A percentile compares a stretch with the other conserved stretches of the same genome.
Conservation (phyloP, 352 stramenopile genomes). For the Pythium aquatile region DNA sequence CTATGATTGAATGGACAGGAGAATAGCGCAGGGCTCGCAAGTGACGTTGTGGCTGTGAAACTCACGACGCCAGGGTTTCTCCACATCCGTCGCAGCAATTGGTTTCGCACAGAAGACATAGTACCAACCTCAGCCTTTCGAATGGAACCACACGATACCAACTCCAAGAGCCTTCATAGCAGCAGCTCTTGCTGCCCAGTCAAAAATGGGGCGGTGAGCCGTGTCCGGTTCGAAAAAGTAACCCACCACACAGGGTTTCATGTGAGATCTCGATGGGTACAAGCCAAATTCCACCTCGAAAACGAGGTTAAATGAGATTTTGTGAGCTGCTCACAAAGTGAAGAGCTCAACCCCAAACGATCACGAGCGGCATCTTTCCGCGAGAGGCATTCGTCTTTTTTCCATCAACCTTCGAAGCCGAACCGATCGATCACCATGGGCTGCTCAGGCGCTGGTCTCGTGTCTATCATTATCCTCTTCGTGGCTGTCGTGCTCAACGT, state of each 20-base stretch:
- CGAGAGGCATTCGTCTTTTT: conserved; percentile 20
- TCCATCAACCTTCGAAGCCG: conserved; percentile 5
- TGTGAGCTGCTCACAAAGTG: neutral
- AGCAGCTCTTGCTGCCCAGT: neutral
- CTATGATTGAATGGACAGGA: no score
- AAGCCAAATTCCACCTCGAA: conserved; percentile 20
- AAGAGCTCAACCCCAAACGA: neutral
- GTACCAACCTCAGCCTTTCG: neutral
- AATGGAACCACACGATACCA: neutral
- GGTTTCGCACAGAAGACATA: neutral
- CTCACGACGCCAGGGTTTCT: neutral
- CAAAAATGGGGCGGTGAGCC: neutral
- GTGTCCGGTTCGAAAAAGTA: neutral
- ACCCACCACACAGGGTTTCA: conserved; percentile 9
- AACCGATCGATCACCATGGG: conserved; percentile 32
- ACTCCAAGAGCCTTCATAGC: no score
- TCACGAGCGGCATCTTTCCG: neutral
- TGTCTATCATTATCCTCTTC: conserved; percentile 60
- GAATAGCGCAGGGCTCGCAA: no score
- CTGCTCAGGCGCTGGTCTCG: conserved; percentile 49
- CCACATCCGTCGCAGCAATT: neutral
- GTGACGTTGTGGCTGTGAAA: neutral
- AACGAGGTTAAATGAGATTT: conserved; percentile 31
- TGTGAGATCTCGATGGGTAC: conserved; percentile 16
- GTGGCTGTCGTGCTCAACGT: conserved; percentile 54